Base-by-base conservation (phyloP, 129 eudicot genomes). In the Helichrysum umbraculigerum region DNA sequence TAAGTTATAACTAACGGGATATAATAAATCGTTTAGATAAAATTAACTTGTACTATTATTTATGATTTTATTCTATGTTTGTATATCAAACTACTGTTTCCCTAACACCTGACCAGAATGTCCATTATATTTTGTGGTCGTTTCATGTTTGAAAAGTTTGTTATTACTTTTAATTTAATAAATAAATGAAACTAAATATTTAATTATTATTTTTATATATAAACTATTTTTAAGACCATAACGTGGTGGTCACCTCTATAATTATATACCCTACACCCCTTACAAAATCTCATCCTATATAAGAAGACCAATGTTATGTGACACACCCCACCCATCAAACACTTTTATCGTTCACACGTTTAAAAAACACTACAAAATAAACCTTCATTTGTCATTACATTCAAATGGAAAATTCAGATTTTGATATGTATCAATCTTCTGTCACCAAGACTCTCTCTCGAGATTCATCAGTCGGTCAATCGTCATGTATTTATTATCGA, bases 401-500 rank as follows among this genome's bases (percentile, higher is more conserved):
- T 1, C 1, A 66, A 17, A 77, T 77, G 86, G 82, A 68, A 65
- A 71, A 77, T 30, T 69, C 14, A 51, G 86, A 82, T 59, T 52
- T 68, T 3, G 77, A 81, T 15, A 52, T 74, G 50, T 79, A 77
- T 47, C 80, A 79, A 66, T 71, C 72, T 12, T 84, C 72, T 68
- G 42, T 71, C 20, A 71, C 37, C 57, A 85, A 75, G 39, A 79
- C 90, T 28, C 85, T 93, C 5, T 76, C 89, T 3, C 69, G 98
- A 73, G 81, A 88, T 32, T 42, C 87, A 1, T 86, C 89, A 0
- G 75, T 82, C 0, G 92, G 92, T 28, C 84, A 87, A 82, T 86
- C 97, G 12, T 93, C 96, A 11, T 77, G 89, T 28, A 75, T 81
- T 2, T 88, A 83, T 66, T 88, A 90, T 37, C 86, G 92, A 5